Base-by-base conservation (phyloP, 208 protist species). In the Phytomonas sp. region DNA sequence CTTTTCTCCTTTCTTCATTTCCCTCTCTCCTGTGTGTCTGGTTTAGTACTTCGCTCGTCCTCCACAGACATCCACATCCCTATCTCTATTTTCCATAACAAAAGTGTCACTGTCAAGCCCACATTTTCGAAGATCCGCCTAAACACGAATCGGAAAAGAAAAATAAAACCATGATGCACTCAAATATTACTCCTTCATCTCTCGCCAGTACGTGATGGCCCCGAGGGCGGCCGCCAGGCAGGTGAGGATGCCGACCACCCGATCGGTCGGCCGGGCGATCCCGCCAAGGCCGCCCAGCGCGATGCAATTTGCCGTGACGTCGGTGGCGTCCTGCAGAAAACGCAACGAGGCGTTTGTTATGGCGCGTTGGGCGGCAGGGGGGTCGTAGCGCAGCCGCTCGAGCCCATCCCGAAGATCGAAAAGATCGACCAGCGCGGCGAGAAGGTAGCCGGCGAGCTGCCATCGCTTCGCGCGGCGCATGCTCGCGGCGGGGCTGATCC, bases 151-250 rank as follows among this genome's bases (percentile, higher is more conserved):
- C n/a, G n/a, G n/a, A n/a, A n/a, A n/a, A n/a, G n/a, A n/a, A n/a
- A n/a, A n/a, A n/a, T n/a, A n/a, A n/a, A n/a, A n/a, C n/a, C n/a
- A n/a, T n/a, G n/a, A n/a, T n/a, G n/a, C n/a, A n/a, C n/a, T n/a
- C n/a, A 8, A 29, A 26, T 12, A 40, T 19, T 40, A 29, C 30
- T 69, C 73, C 65, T 68, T 69, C 36, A 61, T 67, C 31, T 72
- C 71, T 42, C 72, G 63, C 74, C 76, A 86, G 33, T 66, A 74
- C 29, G 80, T 52, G 49, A 73, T 78, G n/a, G 65, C 76, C 11
- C 80, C 77, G 59, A 83, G 74, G n/a, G 16, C 69, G 31, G 74
- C 83, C 5, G 87, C 89, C 33, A 87, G 11, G 66, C 77, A 77
- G 32, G 56, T 59, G 23, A 89, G 68, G 0, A 60, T 45, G 4